Conservation (phyloP, 1,284 basidiomycete genomes). For the Tilletia horrida region DNA sequence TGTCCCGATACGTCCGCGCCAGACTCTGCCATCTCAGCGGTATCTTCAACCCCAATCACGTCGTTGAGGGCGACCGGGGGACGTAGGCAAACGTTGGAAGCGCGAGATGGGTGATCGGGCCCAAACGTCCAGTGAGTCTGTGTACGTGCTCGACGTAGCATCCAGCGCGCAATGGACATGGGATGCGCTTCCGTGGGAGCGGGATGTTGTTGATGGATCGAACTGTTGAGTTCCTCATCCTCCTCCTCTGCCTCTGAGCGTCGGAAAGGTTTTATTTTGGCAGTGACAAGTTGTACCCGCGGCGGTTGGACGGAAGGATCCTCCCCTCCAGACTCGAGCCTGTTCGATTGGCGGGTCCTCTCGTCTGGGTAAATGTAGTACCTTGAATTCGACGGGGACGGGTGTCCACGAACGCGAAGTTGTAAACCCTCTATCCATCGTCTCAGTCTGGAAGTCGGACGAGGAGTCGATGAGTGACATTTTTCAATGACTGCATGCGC, state of each 20-base stretch:
- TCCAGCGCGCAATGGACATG: conserved; percentile 2
- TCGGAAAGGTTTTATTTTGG: neutral
- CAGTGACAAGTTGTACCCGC: conserved; percentile 1
- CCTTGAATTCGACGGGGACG: neutral
- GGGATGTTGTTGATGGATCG: neutral
- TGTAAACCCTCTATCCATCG: conserved; percentile 14
- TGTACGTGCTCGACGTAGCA: neutral
- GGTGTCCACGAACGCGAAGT: neutral
- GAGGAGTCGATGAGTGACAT: no score
- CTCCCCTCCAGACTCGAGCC: neutral
- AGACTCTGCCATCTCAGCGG: neutral
- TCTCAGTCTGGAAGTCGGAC: neutral
- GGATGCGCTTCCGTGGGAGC: neutral
- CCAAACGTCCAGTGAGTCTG: conserved; percentile 9
- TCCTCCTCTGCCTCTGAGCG: neutral
- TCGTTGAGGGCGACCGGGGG: neutral
- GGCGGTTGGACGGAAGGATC: neutral
- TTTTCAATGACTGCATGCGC: no score
- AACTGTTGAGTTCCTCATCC: no score
- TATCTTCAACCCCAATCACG: neutral
- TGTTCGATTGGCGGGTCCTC: neutral
- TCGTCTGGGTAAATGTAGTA: conserved; percentile 5
- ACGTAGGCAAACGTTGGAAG: conserved; percentile 4
- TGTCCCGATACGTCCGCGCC: neutral
- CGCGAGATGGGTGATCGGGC: conserved; percentile 4